Conservation (phyloP, 2,329 filamentous ascomycete species). For the Paraphaeosphaeria sporulosa region DNA sequence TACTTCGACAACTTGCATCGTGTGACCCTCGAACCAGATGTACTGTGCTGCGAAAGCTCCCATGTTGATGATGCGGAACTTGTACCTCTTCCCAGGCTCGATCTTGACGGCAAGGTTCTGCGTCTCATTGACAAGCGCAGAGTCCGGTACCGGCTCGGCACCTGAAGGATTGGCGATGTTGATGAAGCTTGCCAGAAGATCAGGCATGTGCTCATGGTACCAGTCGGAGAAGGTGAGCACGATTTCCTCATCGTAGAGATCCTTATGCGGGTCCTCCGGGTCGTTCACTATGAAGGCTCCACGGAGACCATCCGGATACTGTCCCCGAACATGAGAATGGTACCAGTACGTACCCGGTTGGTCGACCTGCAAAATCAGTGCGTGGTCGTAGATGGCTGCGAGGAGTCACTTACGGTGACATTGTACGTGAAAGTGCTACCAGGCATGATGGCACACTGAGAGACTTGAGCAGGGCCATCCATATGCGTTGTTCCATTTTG, state of each 20-base stretch:
- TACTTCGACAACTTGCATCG: conserved; percentile 71
- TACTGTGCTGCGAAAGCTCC: conserved; percentile 76
- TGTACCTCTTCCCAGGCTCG: conserved; percentile 65
- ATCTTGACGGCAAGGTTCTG: conserved; percentile 55
- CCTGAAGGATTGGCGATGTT: conserved; percentile 62
- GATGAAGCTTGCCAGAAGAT: conserved; percentile 54
- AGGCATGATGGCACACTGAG: conserved; percentile 65
- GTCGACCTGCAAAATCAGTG: conserved; percentile 57
- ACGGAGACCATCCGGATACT: conserved; percentile 73
- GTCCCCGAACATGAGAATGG: conserved; percentile 68
- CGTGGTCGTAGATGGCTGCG: background rate
- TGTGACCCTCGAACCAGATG: conserved; percentile 73
- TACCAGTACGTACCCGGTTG: conserved; percentile 69
- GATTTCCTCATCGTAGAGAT: conserved; percentile 66
- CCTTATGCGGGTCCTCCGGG: conserved; percentile 58
- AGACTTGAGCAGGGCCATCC: conserved; percentile 74
- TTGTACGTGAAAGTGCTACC: conserved; percentile 70
- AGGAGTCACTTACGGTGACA: conserved; percentile 33
- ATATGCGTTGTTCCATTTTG: conserved; percentile 78
- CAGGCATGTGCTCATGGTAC: conserved; percentile 68
- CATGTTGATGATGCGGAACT: conserved; percentile 73
- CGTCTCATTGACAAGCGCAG: conserved; percentile 70
- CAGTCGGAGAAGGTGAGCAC: conserved; percentile 75
- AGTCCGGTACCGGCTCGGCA: conserved; percentile 71
- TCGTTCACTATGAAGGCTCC: conserved; percentile 73